Evolutionary conservation across 345 rosid species (phyloP).

Genomic region (Arabidopsis arenosa): DNA sequence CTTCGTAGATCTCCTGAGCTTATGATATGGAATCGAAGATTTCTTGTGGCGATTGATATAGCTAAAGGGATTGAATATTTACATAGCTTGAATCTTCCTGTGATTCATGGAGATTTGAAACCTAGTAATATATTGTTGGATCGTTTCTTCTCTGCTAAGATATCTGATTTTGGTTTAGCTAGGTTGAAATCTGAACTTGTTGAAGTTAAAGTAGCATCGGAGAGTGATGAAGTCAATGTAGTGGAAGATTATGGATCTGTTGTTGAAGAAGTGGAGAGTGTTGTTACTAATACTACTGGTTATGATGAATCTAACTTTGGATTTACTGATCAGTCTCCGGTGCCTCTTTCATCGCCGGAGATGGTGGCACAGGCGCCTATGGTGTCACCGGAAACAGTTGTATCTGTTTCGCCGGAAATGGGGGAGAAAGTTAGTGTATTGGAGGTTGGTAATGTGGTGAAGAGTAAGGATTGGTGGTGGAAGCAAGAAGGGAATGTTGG

Average conservation of each 20-base stretch:
- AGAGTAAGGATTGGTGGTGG: constrained; percentile 70
- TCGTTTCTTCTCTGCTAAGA: constrained; percentile 65
- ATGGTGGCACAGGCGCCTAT: constrained; percentile 28
- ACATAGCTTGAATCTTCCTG: constrained; percentile 72
- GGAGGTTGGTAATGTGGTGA: constrained; percentile 52
- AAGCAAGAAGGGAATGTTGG: constrained; percentile 59
- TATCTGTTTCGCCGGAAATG: constrained; percentile 45
- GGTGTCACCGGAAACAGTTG: constrained; percentile 46
- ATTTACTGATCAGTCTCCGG: constrained; percentile 73
- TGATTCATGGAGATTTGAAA: constrained; percentile 87
- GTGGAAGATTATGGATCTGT: constrained; percentile 73
- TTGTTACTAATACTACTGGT: constrained; percentile 60
- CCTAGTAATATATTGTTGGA: constrained; percentile 87
- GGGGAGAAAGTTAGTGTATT: constrained; percentile 40
- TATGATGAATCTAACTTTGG: constrained; percentile 65
- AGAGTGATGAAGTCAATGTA: constrained; percentile 45
- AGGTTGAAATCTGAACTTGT: constrained; percentile 61
- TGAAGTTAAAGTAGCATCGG: constrained; percentile 27
- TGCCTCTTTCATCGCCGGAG: constrained; percentile 55
- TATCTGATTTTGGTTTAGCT: constrained; percentile 90
- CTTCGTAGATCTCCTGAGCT: constrained; percentile 71
- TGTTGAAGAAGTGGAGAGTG: constrained; percentile 75
- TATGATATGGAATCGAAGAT: constrained; percentile 66
- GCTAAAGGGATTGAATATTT: constrained; percentile 79
- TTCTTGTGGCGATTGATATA: constrained; percentile 59